phyloP scores from a whole-genome alignment of 768 basidiomycete genomes.

The Pisolithus microcarpus region DNA sequence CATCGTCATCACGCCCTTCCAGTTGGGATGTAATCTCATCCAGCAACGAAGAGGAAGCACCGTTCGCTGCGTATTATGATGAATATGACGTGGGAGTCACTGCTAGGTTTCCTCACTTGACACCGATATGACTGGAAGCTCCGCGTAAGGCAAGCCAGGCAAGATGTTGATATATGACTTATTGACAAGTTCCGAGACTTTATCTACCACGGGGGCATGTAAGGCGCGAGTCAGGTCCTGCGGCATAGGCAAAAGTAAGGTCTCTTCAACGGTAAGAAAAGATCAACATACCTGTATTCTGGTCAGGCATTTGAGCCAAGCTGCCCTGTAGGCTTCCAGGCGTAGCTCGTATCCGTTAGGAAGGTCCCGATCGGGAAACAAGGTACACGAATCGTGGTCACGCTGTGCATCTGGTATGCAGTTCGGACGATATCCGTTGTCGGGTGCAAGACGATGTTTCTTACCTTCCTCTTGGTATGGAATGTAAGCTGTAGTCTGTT shows the following conservation, averaged over 20 bases:
- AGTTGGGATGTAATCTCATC: constrained; percentile 36
- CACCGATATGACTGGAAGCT: constrained; percentile 54
- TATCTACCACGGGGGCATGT: constrained; percentile 41
- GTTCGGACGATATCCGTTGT: not conserved
- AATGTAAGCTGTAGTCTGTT: constrained; percentile 26
- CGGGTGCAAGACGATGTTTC: not conserved
- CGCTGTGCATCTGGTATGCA: constrained; percentile 9
- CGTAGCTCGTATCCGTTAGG: constrained; percentile 33
- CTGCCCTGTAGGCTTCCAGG: constrained; percentile 45
- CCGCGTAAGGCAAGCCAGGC: constrained; percentile 50
- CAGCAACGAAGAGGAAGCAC: constrained; percentile 42
- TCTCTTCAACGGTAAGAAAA: not conserved
- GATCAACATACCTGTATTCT: constrained; percentile 45
- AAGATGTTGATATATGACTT: no score
- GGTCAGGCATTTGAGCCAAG: constrained; percentile 54
- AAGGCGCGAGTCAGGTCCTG: constrained; percentile 43
- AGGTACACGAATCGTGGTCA: constrained; percentile 14
- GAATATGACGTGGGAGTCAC: not conserved
- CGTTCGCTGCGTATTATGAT: constrained; percentile 29
- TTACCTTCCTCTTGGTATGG: constrained; percentile 18
- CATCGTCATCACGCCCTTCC: constrained; percentile 21
- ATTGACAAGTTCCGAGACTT: constrained; percentile 37
- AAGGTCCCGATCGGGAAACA: constrained; percentile 26
- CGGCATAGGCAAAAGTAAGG: not conserved
- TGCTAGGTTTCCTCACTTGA: constrained; percentile 34